These are phyloP conservation scores for Apiotrichum gracile DNA, from an alignment of 1,284 basidiomycete genomes.

Conservation along the genomic window DNA sequence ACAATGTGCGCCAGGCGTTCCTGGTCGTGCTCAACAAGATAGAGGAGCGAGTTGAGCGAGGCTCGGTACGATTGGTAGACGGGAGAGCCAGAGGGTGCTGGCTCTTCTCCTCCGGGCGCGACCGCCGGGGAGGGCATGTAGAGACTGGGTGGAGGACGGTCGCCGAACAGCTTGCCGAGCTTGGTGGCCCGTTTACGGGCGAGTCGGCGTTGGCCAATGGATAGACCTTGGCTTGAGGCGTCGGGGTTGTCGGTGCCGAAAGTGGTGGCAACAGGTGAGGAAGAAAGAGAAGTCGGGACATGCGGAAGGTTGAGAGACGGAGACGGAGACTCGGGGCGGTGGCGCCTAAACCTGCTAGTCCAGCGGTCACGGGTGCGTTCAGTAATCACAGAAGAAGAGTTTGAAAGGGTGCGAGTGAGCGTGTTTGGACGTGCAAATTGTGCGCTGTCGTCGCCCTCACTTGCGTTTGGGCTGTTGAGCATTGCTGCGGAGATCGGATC, in stretches of 20 bases:
- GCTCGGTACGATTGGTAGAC: constrained; percentile 20
- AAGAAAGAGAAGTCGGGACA: no score
- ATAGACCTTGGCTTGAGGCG: constrained; percentile 3
- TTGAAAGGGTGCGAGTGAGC: not conserved
- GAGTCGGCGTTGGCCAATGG: constrained; percentile 19
- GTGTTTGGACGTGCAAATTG: not conserved
- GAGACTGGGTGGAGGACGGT: constrained; percentile 23
- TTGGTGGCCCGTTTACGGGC: constrained; percentile 27
- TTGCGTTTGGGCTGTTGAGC: not conserved
- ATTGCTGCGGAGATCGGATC: constrained; percentile 18
- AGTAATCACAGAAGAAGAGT: not conserved
- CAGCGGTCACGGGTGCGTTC: not conserved
- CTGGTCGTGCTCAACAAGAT: constrained; percentile 31
- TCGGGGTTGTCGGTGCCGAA: no score
- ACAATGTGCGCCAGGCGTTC: constrained; percentile 23
- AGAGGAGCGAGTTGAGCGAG: constrained; percentile 26
- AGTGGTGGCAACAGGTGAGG: no score
- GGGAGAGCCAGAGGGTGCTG: not conserved
- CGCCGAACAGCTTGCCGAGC: constrained; percentile 33
- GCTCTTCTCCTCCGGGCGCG: not conserved
- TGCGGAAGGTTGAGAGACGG: no score
- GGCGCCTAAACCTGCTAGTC: not conserved
- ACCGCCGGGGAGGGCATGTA: constrained; percentile 3
- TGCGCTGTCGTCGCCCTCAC: constrained; percentile 4
- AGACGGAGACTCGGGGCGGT: not conserved